Base-by-base conservation (phyloP, 495 filamentous ascomycete species). In the Penicillium argentinense region DNA sequence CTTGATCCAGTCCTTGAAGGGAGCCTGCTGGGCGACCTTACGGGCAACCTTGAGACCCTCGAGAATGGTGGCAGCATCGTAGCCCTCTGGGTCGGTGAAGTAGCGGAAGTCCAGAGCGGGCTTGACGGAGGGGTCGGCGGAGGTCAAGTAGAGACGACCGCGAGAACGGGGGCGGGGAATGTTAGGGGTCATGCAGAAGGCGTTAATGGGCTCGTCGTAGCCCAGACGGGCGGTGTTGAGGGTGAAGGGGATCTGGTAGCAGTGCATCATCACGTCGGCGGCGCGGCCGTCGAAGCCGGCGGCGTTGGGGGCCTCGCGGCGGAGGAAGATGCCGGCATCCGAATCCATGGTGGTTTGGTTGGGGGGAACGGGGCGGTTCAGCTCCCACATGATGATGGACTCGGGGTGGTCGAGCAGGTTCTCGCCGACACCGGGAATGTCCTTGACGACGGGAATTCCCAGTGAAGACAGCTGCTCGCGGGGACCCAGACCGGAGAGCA, bases 161-260 rank as follows among this genome's bases (percentile, higher is more conserved):
- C 83, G 77, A 21, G 83, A 87, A n/a, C 85, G 78, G 13, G 88
- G 85, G 4, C 87, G 84, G 5, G 88, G 88, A 54, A 91, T 93
- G 67, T 93, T 93, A 50, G 88, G 88, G 38, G 88, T 91, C 87
- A 93, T 91, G 78, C 88, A 91, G 69, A 93, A 93, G 42, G 88
- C 88, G 58, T 91, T 80, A 23, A 83, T 71, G 22, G 86, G 85
- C 13, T 70, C 73, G 56, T 87, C 78, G 55, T 91, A 91, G 33
- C 88, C 88, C 5, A 92, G 72, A n/a, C 88, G 77, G 4, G 68
- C 63, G 39, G 80, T 86, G 71, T 86, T 86, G 46, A 86, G 75
- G 29, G 81, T 84, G 67, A 90, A 90, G 24, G 87, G 88, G 45
- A 90, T 90, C 65, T 93, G 88, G 67, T 91, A 91, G 75, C 87